These are phyloP conservation scores for Gossypium lobatum DNA, from an alignment of 441 rosid species.

Conservation along the genomic window DNA sequence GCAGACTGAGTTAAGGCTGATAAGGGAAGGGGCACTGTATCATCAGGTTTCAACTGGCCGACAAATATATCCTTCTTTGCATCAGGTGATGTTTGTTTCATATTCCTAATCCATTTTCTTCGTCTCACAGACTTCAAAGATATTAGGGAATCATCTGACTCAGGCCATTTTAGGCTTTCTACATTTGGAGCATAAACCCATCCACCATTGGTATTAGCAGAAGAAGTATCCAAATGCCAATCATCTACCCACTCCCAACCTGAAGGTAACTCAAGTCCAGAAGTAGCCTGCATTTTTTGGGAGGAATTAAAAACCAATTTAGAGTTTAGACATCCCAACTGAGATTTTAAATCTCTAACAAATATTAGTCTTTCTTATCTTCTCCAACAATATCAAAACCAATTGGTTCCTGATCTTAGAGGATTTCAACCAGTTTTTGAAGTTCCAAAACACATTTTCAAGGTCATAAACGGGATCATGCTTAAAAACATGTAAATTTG, in stretches of 20 bases:
- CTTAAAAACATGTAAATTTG: background rate
- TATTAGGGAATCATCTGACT: conserved; percentile 39
- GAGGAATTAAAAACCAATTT: background rate
- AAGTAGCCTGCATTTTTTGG: conserved; percentile 31
- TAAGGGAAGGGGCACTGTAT: conserved; percentile 69
- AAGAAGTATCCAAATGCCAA: conserved; percentile 54
- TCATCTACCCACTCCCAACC: conserved; percentile 60
- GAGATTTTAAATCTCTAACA: background rate
- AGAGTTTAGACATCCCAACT: background rate
- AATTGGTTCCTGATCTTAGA: background rate
- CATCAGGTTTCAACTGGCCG: conserved; percentile 74
- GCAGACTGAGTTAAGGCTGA: conserved; percentile 58
- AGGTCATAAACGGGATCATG: background rate
- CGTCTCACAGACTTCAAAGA: conserved; percentile 52
- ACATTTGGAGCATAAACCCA: conserved; percentile 67
- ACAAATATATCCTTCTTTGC: conserved; percentile 46
- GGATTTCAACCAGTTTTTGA: background rate
- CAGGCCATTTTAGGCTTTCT: conserved; percentile 57
- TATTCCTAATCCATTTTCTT: conserved; percentile 63
- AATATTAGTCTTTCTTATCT: background rate
- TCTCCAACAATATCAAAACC: background rate
- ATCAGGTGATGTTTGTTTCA: conserved; percentile 32
- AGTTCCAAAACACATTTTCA: background rate
- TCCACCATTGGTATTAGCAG: conserved; percentile 41
- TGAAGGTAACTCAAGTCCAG: conserved; percentile 33